Evolutionary conservation across 2,329 filamentous ascomycete genomes (phyloP).

Genomic region (Grosmannia huntii): DNA sequence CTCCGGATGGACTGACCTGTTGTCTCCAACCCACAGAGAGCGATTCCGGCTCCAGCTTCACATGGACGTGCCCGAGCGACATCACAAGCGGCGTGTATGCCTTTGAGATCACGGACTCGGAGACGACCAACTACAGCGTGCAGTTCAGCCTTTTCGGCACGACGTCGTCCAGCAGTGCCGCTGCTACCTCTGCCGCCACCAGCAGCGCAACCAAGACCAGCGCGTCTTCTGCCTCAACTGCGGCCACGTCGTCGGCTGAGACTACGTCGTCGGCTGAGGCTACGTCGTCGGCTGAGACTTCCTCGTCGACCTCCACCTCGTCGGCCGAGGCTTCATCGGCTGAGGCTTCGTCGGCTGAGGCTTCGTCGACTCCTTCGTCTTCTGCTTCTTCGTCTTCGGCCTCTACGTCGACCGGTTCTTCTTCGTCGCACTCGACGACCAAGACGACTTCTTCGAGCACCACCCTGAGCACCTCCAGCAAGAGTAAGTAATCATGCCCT

Average conservation of each 20-base stretch:
- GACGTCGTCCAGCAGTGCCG: slow-evolving; percentile 8
- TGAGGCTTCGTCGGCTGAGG: neutral
- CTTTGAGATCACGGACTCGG: slow-evolving; percentile 29
- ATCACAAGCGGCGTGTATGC: slow-evolving; percentile 29
- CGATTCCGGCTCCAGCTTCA: slow-evolving; percentile 22
- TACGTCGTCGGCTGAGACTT: neutral
- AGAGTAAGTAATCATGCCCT: slow-evolving; percentile 1
- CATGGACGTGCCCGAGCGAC: slow-evolving; percentile 23
- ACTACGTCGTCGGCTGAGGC: neutral
- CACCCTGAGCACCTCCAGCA: slow-evolving; percentile 1
- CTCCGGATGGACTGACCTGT: neutral
- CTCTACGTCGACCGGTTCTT: neutral
- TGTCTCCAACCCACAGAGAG: slow-evolving; percentile 16
- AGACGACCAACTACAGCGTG: slow-evolving; percentile 29
- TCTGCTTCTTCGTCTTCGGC: slow-evolving; percentile 1
- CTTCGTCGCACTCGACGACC: neutral
- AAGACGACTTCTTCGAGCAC: neutral
- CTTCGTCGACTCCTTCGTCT: neutral
- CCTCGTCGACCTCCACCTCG: slow-evolving; percentile 4
- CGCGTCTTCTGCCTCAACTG: neutral
- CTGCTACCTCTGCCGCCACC: slow-evolving; percentile 9
- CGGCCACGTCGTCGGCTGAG: neutral
- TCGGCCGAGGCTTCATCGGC: slow-evolving; percentile 6
- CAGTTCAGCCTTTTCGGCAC: slow-evolving; percentile 22
- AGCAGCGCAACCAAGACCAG: neutral